Percentiles rank a stretch among this genome's conserved stretches.
These are phyloP conservation scores for Chytriomyces confervae DNA, from an alignment of 192 early-diverging fungal species.

Conservation along the genomic window DNA sequence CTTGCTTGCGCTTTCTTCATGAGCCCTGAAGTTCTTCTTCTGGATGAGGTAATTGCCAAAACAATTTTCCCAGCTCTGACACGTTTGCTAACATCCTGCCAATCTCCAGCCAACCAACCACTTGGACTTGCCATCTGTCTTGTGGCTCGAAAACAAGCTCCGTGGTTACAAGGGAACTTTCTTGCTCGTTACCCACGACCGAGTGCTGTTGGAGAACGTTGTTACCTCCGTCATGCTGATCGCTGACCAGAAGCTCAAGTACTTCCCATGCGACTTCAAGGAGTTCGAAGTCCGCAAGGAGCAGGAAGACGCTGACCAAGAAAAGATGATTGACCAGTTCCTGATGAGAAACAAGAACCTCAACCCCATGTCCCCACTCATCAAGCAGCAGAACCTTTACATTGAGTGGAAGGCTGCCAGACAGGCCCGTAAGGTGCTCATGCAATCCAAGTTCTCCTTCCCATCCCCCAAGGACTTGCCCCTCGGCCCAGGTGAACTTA, in stretches of 20 bases:
- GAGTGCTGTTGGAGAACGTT: conserved; percentile 76
- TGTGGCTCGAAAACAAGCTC: conserved; percentile 75
- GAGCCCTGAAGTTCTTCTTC: conserved; percentile 80
- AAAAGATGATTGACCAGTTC: conserved; percentile 34
- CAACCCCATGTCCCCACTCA: conserved; percentile 63
- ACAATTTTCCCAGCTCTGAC: background rate
- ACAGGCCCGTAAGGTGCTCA: conserved; percentile 17
- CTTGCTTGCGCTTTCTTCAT: conserved; percentile 83
- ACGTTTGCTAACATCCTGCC: background rate
- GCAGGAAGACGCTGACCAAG: conserved; percentile 28
- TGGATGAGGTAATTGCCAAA: conserved; percentile 66
- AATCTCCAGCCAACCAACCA: conserved; percentile 72
- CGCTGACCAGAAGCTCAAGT: conserved; percentile 79
- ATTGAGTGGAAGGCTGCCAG: conserved; percentile 16
- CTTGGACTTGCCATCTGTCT: conserved; percentile 72
- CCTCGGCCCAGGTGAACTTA: conserved; percentile 55
- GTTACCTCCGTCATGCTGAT: conserved; percentile 85
- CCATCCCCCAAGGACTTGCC: conserved; percentile 74
- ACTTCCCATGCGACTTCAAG: conserved; percentile 53
- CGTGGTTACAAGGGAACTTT: conserved; percentile 70
- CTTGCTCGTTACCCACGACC: conserved; percentile 87
- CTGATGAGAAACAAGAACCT: conserved; percentile 69
- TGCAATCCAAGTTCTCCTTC: conserved; percentile 62
- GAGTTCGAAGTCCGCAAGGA: conserved; percentile 36
- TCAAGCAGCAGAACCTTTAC: conserved; percentile 42